A percentile compares a stretch with the other conserved stretches of the same genome.
Conservation (phyloP, 2,329 filamentous ascomycete species). For the Verticillium albo-atrum region DNA sequence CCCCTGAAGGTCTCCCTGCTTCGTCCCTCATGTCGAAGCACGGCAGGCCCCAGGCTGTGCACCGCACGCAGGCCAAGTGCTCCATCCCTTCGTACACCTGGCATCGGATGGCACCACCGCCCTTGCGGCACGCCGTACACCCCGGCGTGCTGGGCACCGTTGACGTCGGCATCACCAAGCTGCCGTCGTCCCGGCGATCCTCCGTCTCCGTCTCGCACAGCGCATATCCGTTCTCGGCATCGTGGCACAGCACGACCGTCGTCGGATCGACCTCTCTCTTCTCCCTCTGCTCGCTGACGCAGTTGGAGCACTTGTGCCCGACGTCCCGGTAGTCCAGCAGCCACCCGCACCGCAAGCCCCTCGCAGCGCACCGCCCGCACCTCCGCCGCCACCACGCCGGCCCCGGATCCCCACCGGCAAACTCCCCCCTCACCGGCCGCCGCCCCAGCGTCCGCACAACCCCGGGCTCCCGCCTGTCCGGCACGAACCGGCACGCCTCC, state of each 20-base stretch:
- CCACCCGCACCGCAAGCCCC: conserved; percentile 3
- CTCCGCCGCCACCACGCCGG: conserved; percentile 12
- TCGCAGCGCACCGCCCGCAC: conserved; percentile 16
- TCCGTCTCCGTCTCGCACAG: background rate
- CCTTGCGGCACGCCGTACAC: background rate
- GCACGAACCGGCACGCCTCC: background rate
- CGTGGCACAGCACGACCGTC: background rate
- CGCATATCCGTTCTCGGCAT: background rate
- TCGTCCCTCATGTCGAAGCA: conserved; percentile 3
- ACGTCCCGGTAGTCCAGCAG: background rate
- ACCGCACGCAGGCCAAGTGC: conserved; percentile 8
- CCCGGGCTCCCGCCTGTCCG: background rate
- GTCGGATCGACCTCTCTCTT: background rate
- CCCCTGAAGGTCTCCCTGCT: background rate
- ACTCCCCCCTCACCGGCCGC: conserved; percentile 4
- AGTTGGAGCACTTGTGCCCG: background rate
- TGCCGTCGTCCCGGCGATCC: background rate
- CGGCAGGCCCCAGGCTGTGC: conserved; percentile 7
- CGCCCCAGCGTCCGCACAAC: conserved; percentile 1
- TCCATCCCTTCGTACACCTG: background rate
- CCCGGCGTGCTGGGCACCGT: background rate
- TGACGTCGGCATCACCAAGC: background rate
- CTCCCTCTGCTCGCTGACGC: background rate
- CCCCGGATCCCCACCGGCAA: conserved; percentile 4
- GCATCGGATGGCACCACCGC: background rate